These are phyloP conservation scores for Trifolium fragiferum DNA, from an alignment of 306 rosid genomes.

Conservation along the genomic window DNA sequence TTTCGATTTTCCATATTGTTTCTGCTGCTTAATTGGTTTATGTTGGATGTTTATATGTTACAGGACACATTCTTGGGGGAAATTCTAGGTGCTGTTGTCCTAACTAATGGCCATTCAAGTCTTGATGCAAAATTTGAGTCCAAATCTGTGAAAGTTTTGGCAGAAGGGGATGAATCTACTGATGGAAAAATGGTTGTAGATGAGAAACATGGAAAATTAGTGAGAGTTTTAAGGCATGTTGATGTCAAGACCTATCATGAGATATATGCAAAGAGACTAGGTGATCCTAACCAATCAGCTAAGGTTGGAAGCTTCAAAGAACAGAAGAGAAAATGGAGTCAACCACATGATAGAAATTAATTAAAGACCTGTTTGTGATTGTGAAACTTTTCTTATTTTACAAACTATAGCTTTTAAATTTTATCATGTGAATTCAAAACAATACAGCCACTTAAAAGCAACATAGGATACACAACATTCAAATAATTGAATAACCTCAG, in stretches of 20 bases:
- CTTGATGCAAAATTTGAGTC: conserved; percentile 50
- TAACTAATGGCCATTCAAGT: conserved; percentile 45
- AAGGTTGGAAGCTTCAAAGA: conserved; percentile 71
- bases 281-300: conserved; percentile 65
- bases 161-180: conserved; percentile 57
- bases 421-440: conserved; percentile 30
- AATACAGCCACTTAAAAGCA: not conserved
- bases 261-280: conserved; percentile 57
- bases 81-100: conserved; percentile 66
- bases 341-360: conserved; percentile 31
- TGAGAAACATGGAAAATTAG: conserved; percentile 57
- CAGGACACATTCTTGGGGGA: conserved; percentile 83
- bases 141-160: conserved; percentile 57
- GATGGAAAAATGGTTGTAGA: conserved; percentile 66
- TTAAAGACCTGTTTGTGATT: conserved; percentile 29
- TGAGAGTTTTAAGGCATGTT: conserved; percentile 62
- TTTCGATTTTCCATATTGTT: conserved; percentile 25
- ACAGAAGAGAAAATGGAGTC: conserved; percentile 65
- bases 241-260: conserved; percentile 50
- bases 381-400: conserved; percentile 2
- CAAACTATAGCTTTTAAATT: conserved; percentile 28
- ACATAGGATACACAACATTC: conserved; percentile 16
- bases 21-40: conserved; percentile 1
- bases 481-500: not conserved
- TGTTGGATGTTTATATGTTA: conserved; percentile 36